phyloP scores from a whole-genome alignment of 2,329 filamentous ascomycete species.

The Microdochium trichocladiopsis region DNA sequence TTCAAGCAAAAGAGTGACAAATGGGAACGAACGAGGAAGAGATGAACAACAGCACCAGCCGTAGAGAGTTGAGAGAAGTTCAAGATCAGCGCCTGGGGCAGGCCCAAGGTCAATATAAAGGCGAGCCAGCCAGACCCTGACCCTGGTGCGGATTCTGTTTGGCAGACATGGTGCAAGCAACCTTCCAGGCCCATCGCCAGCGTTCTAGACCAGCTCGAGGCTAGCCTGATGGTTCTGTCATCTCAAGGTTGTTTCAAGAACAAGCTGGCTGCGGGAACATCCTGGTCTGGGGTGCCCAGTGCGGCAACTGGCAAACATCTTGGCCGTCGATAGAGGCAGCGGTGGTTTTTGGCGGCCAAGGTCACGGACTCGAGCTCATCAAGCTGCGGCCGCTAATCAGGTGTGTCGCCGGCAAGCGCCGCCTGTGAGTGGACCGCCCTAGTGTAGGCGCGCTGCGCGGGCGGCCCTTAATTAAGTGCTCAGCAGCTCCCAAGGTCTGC shows the following conservation, averaged over 20 bases:
- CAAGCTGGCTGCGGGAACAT: neutral
- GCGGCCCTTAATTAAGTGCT: too few species aligned
- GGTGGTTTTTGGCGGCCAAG: too few species aligned
- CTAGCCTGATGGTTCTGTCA: neutral
- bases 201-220: neutral
- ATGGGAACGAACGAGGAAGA: neutral
- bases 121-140: neutral
- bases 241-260: neutral
- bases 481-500: too few species aligned
- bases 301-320: neutral
- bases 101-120: neutral
- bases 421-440: neutral
- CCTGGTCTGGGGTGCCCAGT: neutral
- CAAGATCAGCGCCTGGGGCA: neutral
- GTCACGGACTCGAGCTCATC: neutral
- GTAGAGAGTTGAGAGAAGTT: neutral
- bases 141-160: too few species aligned
- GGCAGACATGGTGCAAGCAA: too few species aligned
- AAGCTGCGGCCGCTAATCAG: neutral
- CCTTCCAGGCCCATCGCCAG: neutral
- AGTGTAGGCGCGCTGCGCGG: neutral
- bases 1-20: neutral
- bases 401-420: neutral
- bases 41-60: neutral
- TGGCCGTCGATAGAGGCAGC: neutral